Evolutionary conservation across 192 early-diverging fungal species (phyloP), one percentile per base, ranked within the genome.

Genomic region (Spinellus fusiger): DNA sequence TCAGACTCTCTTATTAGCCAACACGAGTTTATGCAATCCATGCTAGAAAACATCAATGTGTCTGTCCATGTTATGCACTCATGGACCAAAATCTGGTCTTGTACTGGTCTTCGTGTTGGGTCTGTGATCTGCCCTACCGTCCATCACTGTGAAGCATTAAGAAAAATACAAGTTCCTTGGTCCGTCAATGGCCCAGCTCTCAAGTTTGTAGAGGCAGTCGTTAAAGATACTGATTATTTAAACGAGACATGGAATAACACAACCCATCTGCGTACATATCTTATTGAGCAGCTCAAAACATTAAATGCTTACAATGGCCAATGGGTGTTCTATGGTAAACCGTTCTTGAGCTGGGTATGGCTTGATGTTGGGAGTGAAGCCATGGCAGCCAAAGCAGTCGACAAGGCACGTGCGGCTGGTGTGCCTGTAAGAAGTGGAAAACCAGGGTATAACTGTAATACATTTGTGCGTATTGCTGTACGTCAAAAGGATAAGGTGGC

Each of bases 21-120:
- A 77, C 75, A 82, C 57, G 77, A 82, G 27, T 94, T 84, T 66
- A 52, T 86, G 48, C 73, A 70, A 44, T 61, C 76, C 31, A 61
- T 92, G 54, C 89, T 80, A 70, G 60, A 69, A 56, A 75, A 75
- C 27, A 80, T 80, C 28, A 80, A 84, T 3, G 84, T 94, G 25
- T 87, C 90, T 5, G 80, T 94, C 50, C 92, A 87, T 71, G 75
- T 94, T 18, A 91, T 94, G 74, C 93, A 94, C 73, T 93, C 91
- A 23, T 94, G 93, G 93, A 94, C 93, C 40, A 94, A 94, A 70
- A 79, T 94, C 49, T 94, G 91, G 91, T 93, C 88, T 35, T 94
- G 93, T 78, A 91, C 91, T 5, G 93, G 93, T 26, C 78, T 94
- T 59, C 87, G 93, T 47, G 73, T 93, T 18, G 93, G 93, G 20